Evolutionary conservation across 2,329 filamentous ascomycete species (phyloP).

Genomic region (Cephalotrichum gorgonifer): DNA sequence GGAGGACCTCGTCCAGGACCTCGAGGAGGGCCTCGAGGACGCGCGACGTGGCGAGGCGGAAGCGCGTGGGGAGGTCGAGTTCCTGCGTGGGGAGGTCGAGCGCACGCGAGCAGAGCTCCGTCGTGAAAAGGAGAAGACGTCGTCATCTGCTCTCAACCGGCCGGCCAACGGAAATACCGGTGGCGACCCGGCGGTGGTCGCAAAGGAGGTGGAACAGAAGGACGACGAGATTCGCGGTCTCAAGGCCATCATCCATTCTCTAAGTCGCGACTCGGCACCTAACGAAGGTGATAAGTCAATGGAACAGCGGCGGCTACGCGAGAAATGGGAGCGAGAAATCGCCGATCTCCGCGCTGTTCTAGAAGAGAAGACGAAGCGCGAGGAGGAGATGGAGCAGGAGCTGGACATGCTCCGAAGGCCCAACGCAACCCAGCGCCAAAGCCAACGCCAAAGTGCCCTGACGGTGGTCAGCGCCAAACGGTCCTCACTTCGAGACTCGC

Average conservation of each 20-base stretch:
- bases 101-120: constrained; percentile 78
- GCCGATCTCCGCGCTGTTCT: constrained; percentile 64
- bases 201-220: constrained; percentile 80
- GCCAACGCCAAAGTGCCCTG: constrained; percentile 24
- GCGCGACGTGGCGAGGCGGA: constrained; percentile 89
- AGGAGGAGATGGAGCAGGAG: constrained; percentile 81
- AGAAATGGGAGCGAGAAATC: constrained; percentile 72
- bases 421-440: constrained; percentile 33
- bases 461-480: constrained; percentile 36
- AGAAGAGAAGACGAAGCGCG: constrained; percentile 61
- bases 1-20: constrained; percentile 89
- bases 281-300: constrained; percentile 27
- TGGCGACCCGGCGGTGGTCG: constrained; percentile 34
- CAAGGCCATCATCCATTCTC: constrained; percentile 94
- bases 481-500: constrained; percentile 54
- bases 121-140: constrained; percentile 74
- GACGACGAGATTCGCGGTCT: constrained; percentile 95
- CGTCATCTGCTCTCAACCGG: constrained; percentile 35
- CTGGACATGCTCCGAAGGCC: constrained; percentile 52
- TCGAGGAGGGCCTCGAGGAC: constrained; percentile 94
- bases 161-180: constrained; percentile 18
- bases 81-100: constrained; percentile 88
- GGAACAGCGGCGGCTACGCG: constrained; percentile 47
- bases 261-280: constrained; percentile 59
- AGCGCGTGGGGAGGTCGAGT: constrained; percentile 90